Base-by-base conservation (phyloP, 345 rosid species). In the Bretschneidera sinensis region DNA sequence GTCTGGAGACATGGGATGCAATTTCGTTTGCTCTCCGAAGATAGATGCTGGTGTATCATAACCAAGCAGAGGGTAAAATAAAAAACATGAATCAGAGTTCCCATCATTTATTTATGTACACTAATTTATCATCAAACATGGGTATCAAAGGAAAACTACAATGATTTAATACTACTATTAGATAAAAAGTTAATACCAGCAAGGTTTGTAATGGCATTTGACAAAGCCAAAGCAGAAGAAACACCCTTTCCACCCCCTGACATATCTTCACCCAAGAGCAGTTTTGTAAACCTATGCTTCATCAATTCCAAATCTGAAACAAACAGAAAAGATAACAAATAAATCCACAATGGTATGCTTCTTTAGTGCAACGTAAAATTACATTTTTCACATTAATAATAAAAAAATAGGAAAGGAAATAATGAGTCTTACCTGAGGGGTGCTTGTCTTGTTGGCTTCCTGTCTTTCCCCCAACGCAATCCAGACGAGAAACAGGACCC, bases 211-310 rank as follows among this genome's bases (percentile, higher is more conserved):
- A 86, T 70, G 47, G 89, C 85, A 78, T 86, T 86, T 28, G 92
- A 85, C 75, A 85, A 73, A 60, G 92, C 88, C 67, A 83, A 45
- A 50, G 92, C 92, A 1, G 87, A 86, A 43, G 87, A 83, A 70
- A 81, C 89, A 33, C 92, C 89, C 60, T 83, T 86, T 23, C 92
- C 92, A 11, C 89, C 89, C 1, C 92, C 92, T 6, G 92, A 86
- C 92, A 86, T 86, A 35, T 86, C 92, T 74, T 86, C 92, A 23
- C 89, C 92, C 61, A 86, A 47, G 24, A 86, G 85, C 79, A 86
- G 54, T 76, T 83, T 86, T 0, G 82, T 68, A 67, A 86, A 86
- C 71, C 64, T 83, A 33, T 83, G 89, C 84, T 81, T 83, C 85
- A 86, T 81, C 70, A 70, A 15, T 17, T 86, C 89, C 76, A 72